Evolutionary conservation across 345 rosid genomes (phyloP).

Genomic region (Fremontodendron californicum): DNA sequence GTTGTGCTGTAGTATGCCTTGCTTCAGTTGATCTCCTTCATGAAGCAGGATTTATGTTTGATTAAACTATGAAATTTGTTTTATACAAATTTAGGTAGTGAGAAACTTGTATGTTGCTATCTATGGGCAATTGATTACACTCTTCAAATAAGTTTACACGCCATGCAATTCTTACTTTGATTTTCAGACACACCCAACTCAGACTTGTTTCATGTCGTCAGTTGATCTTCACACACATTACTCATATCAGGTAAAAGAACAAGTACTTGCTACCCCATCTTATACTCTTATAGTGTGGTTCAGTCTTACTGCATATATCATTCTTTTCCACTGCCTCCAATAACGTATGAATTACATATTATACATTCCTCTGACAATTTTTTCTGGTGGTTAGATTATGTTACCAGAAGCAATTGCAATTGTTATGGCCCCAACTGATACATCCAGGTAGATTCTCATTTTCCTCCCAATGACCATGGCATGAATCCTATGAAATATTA

Average conservation of each 20-base stretch:
- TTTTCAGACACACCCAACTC: slow-evolving; percentile 94
- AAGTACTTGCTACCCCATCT: background rate
- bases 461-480: background rate
- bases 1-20: background rate
- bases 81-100: background rate
- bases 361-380: slow-evolving; percentile 2
- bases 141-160: background rate
- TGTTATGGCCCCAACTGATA: slow-evolving; percentile 96
- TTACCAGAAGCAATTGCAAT: slow-evolving; percentile 90
- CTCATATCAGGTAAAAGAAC: slow-evolving; percentile 75
- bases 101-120: background rate
- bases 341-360: background rate
- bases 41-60: background rate
- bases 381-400: slow-evolving; percentile 53
- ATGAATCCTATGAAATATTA: slow-evolving; percentile 1
- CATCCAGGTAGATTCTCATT: slow-evolving; percentile 45
- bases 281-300: background rate
- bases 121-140: background rate
- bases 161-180: slow-evolving; percentile 23
- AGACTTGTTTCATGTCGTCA: slow-evolving; percentile 98
- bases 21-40: background rate
- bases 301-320: background rate
- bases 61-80: background rate
- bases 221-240: slow-evolving; percentile 98
- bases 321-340: background rate